Conservation (phyloP, 495 filamentous ascomycete species). For the Xylaria bambusicola region DNA sequence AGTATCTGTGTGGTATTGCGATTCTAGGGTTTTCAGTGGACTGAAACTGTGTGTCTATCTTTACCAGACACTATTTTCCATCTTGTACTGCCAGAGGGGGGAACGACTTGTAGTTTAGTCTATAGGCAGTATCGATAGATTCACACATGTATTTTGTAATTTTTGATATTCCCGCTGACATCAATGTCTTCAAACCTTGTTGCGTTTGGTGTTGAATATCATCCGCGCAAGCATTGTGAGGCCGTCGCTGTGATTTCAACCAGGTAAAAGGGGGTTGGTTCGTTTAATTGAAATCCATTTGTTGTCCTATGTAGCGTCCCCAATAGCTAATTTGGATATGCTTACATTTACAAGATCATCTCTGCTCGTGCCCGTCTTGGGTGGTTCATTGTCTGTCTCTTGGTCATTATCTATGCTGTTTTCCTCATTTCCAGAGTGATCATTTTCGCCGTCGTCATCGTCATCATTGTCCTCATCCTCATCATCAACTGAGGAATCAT, state of each 20-base stretch:
- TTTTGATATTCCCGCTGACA: background rate
- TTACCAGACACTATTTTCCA: conserved; percentile 29
- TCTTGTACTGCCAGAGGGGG: conserved; percentile 22
- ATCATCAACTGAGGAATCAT: conserved; percentile 31
- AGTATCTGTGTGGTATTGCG: conserved; percentile 28
- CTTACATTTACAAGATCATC: conserved; percentile 3
- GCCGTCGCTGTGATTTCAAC: background rate
- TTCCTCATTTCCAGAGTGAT: background rate
- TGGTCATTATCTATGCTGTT: too few relatives aligned
- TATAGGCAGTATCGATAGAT: conserved; percentile 30
- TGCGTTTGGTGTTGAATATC: too few relatives aligned
- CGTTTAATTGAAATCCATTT: background rate
- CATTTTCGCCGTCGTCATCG: conserved; percentile 12
- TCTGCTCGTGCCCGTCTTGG: background rate
- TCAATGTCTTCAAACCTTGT: too few relatives aligned
- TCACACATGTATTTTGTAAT: conserved; percentile 14
- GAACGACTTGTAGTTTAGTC: conserved; percentile 26
- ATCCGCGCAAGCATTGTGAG: too few relatives aligned
- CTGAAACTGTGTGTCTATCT: conserved; percentile 27
- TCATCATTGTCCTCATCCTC: conserved; percentile 16
- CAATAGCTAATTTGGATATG: conserved; percentile 22
- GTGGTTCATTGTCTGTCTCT: background rate
- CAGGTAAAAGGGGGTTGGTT: background rate
- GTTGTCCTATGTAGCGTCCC: conserved; percentile 19
- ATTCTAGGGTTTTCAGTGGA: conserved; percentile 25